Base-by-base conservation (phyloP, 1,284 basidiomycete genomes). In the Boletellus dicymbophilus region DNA sequence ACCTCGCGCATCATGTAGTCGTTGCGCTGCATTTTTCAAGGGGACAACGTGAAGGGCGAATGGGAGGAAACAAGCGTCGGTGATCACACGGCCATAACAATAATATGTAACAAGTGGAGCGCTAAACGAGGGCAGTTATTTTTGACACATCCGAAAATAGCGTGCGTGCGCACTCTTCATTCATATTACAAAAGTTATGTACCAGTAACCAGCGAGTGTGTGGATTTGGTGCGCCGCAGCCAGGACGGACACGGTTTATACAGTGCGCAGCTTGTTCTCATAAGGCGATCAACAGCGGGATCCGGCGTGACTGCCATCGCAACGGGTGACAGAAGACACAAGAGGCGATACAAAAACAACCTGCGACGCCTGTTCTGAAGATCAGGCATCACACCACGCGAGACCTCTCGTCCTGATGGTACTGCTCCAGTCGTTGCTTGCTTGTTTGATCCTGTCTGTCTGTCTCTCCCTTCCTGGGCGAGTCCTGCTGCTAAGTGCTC, bases 1-100 rank as follows among this genome's bases (percentile, higher is more conserved):
- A 68, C 62, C 27, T 70, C 53, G 36, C 51, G 44, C 65, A 65
- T 66, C 55, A 56, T 53, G 44, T 69, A 67, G 34, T 61, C 58
- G 37, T 61, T 46, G n/a, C 38, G 64, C 44, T 68, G 60, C 67
- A 68, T 65, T 2, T 26, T 37, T 11, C 15, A 15, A 13, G 22
- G 21, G 21, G 6, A 21, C 13, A 16, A 7, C n/a, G 10, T 5
- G 10, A n/a, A n/a, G n/a, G 31, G 10, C 15, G 16, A 7, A n/a
- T 33, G 31, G 31, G 31, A 30, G 7, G 28, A 30, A 30, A 9
- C 16, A 9, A 33, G 31, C 18, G 31, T 8, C n/a, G n/a, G n/a
- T n/a, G n/a, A n/a, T n/a, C n/a, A n/a, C n/a, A n/a, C n/a, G n/a
- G n/a, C n/a, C n/a, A n/a, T n/a, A n/a, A n/a, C n/a, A n/a, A n/a